Conservation (phyloP, 192 early-diverging fungal species). For the Cladochytrium replicatum region DNA sequence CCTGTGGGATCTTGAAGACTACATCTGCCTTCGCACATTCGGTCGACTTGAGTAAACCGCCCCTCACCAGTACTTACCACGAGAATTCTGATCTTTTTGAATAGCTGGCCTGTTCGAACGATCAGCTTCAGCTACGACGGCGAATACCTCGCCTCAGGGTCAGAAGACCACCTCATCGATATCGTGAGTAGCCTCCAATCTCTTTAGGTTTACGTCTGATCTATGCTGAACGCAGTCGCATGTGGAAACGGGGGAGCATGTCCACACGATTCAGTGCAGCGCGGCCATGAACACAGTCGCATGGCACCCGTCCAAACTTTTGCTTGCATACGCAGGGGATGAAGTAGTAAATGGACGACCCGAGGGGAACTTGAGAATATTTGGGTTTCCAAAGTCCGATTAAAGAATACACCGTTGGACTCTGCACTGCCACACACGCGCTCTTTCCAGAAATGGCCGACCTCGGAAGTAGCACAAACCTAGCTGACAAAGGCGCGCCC, state of each 20-base stretch:
- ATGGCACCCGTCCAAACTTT: constrained; percentile 68
- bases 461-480: constrained; percentile 32
- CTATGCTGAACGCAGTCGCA: constrained; percentile 34
- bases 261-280: constrained; percentile 56
- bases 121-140: constrained; percentile 74
- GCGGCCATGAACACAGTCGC: constrained; percentile 66
- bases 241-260: constrained; percentile 59
- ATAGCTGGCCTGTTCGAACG: constrained; percentile 64
- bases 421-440: background rate
- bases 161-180: constrained; percentile 68
- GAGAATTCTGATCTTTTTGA: background rate
- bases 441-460: constrained; percentile 32
- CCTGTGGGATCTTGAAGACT: constrained; percentile 64
- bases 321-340: constrained; percentile 71
- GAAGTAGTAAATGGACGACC: constrained; percentile 25
- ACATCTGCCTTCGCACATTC: constrained; percentile 55
- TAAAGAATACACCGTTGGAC: too few species aligned
- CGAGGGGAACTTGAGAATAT: constrained; percentile 22
- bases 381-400: constrained; percentile 11
- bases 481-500: constrained; percentile 22
- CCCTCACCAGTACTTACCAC: background rate
- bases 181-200: constrained; percentile 44
- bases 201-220: background rate
- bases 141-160: constrained; percentile 59
- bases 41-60: constrained; percentile 50